Evolutionary conservation across 805 yeast genomes (phyloP), one percentile per base, ranked within the genome.

Genomic region (Yarrowia divulgata): DNA sequence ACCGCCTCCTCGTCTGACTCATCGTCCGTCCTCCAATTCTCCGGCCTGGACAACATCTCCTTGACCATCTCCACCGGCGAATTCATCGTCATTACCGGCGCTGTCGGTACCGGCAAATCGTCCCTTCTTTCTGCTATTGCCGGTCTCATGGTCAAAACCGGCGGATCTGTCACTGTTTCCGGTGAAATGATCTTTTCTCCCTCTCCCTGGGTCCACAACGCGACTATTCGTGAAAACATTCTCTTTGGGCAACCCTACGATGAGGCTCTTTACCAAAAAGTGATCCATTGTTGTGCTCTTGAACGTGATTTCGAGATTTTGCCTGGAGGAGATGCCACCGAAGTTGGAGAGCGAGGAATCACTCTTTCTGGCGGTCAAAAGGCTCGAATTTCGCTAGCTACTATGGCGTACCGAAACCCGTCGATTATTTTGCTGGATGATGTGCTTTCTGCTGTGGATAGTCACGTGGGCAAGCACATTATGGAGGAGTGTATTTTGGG

Each of bases 321-420:
- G 39, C 88, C 88, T 10, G 90, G 87, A 43, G 94, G 93, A 43
- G 96, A 91, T 73, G 74, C 77, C 57, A 89, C 95, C 0, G 90
- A 90, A 75, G 89, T 90, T 72, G 97, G 97, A 71, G 96, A 90
- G 75, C 83, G 91, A 74, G 97, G 97, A 73, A 86, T 90, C 63
- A 90, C 94, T 0, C 79, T 90, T 50, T 88, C 93, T 16, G 97
- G 97, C 69, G 97, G 97, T 67, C 97, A 90, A 76, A 91, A 90
- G 80, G 93, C 96, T 0, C 84, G 96, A 76, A 85, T 90, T 68
- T 86, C 86, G 73, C 79, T 90, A 70, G 97, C 97, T 2, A 83
- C 96, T 75, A 88, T 93, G 1, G 91, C 89, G 1, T 90, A 90
- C 74, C 84, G 87, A 19, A 81, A 85, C 48, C 82, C 83, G 19